A percentile compares a stretch with the other conserved stretches of the same genome.
Conservation (phyloP, 2,329 filamentous ascomycete species). For the Plectosphaerella plurivora region DNA sequence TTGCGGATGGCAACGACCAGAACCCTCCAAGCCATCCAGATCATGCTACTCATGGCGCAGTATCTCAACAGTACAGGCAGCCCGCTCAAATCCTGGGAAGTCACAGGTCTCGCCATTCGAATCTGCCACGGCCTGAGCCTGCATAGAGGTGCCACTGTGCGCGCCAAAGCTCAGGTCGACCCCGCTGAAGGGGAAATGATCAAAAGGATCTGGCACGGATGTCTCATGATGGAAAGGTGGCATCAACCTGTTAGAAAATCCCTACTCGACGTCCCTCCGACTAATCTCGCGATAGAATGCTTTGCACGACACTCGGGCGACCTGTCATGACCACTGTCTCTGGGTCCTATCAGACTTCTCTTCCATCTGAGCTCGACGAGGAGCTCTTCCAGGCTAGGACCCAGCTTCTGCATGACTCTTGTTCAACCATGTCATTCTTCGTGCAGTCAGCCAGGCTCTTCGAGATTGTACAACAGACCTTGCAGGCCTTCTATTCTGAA, state of each 20-base stretch:
- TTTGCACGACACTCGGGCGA: neutral
- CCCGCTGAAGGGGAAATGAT: neutral
- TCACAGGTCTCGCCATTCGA: neutral
- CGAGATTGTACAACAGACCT: neutral
- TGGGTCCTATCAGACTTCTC: neutral
- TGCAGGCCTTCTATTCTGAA: neutral
- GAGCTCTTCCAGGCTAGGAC: neutral
- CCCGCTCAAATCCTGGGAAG: neutral
- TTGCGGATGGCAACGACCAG: neutral
- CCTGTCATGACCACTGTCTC: neutral
- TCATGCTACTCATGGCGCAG: neutral
- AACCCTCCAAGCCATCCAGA: neutral
- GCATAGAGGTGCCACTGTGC: neutral
- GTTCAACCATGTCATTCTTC: neutral
- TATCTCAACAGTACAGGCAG: neutral
- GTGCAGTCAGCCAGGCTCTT: neutral
- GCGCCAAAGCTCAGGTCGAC: neutral
- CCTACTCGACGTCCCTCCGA: neutral
- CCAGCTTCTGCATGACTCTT: too few species aligned
- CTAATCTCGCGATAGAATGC: neutral
- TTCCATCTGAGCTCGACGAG: neutral
- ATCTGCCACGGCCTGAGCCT: neutral
- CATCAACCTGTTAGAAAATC: neutral
- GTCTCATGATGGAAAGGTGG: neutral
- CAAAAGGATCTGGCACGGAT: neutral